Base-by-base conservation (phyloP, 1,284 basidiomycete species). In the Moniliophthora roreri region DNA sequence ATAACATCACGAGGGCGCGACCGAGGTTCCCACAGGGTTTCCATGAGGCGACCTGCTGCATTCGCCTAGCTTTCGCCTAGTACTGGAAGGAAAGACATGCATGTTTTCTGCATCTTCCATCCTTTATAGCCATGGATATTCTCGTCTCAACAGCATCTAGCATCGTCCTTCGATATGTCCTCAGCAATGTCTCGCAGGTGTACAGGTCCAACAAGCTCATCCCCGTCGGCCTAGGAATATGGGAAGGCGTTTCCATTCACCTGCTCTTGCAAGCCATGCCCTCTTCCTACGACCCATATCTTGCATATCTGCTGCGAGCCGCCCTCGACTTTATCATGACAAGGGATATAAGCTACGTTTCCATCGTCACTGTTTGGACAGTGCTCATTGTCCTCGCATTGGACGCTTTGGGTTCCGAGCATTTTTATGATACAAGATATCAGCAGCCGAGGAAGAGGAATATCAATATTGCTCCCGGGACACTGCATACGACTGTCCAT, bases 181-280 rank as follows among this genome's bases (percentile, higher is more conserved):
- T 55, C 40, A 53, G 51, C 48, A 40, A 48, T 23, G 23, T 44
- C 23, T 20, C 42, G 16, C 41, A 39, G 18, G 26, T 18, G 1
- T 51, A 48, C 47, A 18, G 47, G n/a, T 44, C 36, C 62, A 59
- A 55, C 38, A 58, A 56, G 32, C 39, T 72, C 13, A 57, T 56
- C 11, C 66, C 70, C 34, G 66, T 67, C 7, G 56, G 74, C 4
- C 52, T 76, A 15, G 75, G 75, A 23, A 48, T 74, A 28, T 76
- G 73, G 71, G 75, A 77, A 60, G 75, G 74, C 34, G 62, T 65
- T 18, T 63, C 69, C 36, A 58, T 75, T 26, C 68, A 75, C 55
- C 68, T 72, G 48, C 62, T 75, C 60, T 60, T 24, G 28, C 58
- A 60, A 46, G 60, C 59, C 54, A 50, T 60, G 61, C 13, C 20